Evolutionary conservation across 306 rosid species (phyloP).

Genomic region (Cicer cuneatum): DNA sequence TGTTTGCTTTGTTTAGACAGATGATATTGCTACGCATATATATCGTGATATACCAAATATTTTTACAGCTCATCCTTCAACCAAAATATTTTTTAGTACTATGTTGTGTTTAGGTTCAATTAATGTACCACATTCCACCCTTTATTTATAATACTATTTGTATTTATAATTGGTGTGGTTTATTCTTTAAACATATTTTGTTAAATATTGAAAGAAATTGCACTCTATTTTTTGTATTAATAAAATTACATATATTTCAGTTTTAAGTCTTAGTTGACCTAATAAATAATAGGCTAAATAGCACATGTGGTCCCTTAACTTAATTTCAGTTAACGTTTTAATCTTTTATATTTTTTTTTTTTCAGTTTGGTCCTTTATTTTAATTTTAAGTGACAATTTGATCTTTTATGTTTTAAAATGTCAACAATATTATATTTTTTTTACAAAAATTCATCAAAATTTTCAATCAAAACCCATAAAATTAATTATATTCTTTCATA

Average conservation of each 20-base stretch:
- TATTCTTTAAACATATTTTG: background rate
- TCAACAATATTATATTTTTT: too few relatives aligned
- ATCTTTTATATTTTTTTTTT: too few relatives aligned
- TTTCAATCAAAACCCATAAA: too few relatives aligned
- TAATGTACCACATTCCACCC: conserved; percentile 27
- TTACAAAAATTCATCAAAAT: too few relatives aligned
- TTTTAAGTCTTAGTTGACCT: too few relatives aligned
- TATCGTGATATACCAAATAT: conserved; percentile 37
- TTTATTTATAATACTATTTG: background rate
- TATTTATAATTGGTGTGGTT: background rate
- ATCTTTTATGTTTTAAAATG: too few relatives aligned
- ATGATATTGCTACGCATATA: conserved; percentile 6
- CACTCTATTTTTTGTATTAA: background rate
- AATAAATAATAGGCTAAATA: too few relatives aligned
- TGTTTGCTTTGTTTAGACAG: conserved; percentile 43
- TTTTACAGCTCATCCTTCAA: conserved; percentile 34
- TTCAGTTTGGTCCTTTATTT: too few relatives aligned
- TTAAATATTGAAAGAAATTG: background rate
- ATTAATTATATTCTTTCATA: too few relatives aligned
- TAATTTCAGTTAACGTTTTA: too few relatives aligned
- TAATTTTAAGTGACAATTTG: too few relatives aligned
- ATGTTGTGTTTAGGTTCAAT: conserved; percentile 59
- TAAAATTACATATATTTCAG: background rate
- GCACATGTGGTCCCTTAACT: too few relatives aligned
- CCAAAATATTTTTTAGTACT: conserved; percentile 1